Conservation (phyloP, 2,329 filamentous ascomycete genomes). For the Colletotrichum tropicicola region DNA sequence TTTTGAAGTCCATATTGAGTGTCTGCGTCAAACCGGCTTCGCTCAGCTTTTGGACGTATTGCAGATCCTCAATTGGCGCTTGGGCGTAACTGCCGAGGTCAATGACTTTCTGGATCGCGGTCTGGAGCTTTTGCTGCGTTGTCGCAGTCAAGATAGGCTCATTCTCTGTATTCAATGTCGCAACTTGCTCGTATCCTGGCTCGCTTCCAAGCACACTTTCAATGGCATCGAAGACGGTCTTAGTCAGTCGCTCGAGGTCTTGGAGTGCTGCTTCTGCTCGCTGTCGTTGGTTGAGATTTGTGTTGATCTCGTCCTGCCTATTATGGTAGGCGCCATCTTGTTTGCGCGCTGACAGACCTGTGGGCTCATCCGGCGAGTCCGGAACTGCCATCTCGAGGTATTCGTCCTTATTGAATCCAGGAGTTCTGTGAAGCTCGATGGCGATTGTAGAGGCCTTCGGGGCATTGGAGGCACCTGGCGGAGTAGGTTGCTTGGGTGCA, state of each 20-base stretch:
- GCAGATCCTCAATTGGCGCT: slow-evolving; percentile 78
- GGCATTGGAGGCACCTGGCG: background rate
- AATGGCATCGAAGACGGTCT: slow-evolving; percentile 80
- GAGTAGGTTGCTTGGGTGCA: background rate
- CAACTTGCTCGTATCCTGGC: slow-evolving; percentile 63
- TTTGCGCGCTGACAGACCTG: slow-evolving; percentile 60
- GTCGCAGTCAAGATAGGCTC: slow-evolving; percentile 72
- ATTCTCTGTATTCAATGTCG: slow-evolving; percentile 64
- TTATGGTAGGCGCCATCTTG: slow-evolving; percentile 48
- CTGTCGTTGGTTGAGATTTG: slow-evolving; percentile 81
- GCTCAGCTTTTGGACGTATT: slow-evolving; percentile 80
- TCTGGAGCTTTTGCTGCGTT: slow-evolving; percentile 77
- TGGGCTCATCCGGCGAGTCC: slow-evolving; percentile 56
- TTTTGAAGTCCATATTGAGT: slow-evolving; percentile 72
- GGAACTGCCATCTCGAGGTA: slow-evolving; percentile 53
- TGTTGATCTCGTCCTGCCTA: slow-evolving; percentile 64
- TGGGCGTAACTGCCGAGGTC: slow-evolving; percentile 72
- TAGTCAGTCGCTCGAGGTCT: slow-evolving; percentile 74
- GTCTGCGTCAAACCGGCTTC: slow-evolving; percentile 77
- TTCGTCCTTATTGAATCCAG: slow-evolving; percentile 59
- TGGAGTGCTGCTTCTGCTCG: slow-evolving; percentile 79
- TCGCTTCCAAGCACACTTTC: slow-evolving; percentile 70
- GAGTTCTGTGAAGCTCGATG: slow-evolving; percentile 56
- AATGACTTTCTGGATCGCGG: slow-evolving; percentile 77
- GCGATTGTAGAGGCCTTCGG: slow-evolving; percentile 41